Evolutionary conservation across 495 filamentous ascomycete species (phyloP).

Genomic region (Talaromyces wortmannii): DNA sequence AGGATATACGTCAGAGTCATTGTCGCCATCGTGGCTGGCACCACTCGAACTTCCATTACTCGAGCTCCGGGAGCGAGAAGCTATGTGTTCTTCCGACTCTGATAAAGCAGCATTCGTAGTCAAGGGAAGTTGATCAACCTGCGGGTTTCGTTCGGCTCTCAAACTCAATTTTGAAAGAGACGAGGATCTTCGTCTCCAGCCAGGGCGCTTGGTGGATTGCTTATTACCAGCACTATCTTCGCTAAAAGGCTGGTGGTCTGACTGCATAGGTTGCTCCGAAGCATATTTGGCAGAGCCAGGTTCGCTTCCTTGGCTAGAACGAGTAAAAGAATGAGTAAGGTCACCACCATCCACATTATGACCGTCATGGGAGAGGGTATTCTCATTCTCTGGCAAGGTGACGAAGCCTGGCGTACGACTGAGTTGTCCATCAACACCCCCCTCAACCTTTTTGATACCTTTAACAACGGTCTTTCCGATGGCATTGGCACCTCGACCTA

Average conservation of each 20-base stretch:
- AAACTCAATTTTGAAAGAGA: constrained; percentile 17
- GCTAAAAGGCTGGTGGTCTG: background rate
- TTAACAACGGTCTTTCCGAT: constrained; percentile 49
- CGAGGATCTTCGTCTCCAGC: constrained; percentile 36
- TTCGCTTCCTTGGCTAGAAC: background rate
- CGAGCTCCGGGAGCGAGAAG: constrained; percentile 2
- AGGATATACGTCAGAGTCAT: constrained; percentile 57
- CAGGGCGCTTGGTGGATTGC: constrained; percentile 15
- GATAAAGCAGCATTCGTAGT: constrained; percentile 9
- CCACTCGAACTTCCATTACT: background rate
- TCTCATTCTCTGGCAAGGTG: constrained; percentile 7
- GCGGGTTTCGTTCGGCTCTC: constrained; percentile 9
- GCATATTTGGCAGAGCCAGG: background rate
- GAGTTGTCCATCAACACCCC: constrained; percentile 36
- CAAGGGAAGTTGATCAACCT: constrained; percentile 27
- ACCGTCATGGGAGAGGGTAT: constrained; percentile 2
- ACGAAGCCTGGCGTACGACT: constrained; percentile 49
- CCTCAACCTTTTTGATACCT: constrained; percentile 39
- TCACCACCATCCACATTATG: constrained; percentile 2
- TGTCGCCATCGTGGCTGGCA: constrained; percentile 22
- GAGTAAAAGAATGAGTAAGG: background rate
- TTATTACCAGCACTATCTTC: background rate
- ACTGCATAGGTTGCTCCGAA: background rate
- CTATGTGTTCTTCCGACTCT: background rate
- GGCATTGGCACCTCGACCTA: constrained; percentile 58